These are phyloP conservation scores for Cordia subcordata DNA, from an alignment of 257 asterid species.

Conservation along the genomic window DNA sequence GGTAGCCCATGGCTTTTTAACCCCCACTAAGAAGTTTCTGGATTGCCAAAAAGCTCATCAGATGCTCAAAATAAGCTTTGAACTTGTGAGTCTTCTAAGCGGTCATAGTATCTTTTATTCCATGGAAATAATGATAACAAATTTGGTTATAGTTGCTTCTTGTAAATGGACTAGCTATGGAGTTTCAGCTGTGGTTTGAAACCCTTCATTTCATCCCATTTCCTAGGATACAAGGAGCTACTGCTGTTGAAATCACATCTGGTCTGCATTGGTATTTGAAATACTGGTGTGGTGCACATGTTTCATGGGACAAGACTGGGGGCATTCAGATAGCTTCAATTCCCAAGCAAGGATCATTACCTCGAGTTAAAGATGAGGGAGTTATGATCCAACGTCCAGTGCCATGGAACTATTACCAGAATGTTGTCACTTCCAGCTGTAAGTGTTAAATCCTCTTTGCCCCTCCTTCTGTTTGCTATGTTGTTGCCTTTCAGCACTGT, in stretches of 20 bases:
- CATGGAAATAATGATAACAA: background rate
- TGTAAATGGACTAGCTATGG: background rate
- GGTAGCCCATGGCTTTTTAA: no score
- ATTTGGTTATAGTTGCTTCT: no score
- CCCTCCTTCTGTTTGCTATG: no score
- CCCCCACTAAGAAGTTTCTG: no score
- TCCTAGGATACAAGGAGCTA: conserved; percentile 72
- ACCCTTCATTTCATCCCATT: background rate
- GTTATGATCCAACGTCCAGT: conserved; percentile 68
- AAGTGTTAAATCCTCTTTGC: conserved; percentile 20
- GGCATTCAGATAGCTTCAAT: conserved; percentile 78
- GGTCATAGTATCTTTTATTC: no score
- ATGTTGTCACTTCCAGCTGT: conserved; percentile 99
- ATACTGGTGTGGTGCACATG: conserved; percentile 87
- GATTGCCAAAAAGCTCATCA: no score
- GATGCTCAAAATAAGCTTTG: no score
- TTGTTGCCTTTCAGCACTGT: no score
- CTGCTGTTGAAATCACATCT: conserved; percentile 78
- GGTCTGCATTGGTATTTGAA: conserved; percentile 96
- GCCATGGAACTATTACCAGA: conserved; percentile 95
- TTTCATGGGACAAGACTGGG: conserved; percentile 98
- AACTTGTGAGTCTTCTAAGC: background rate
- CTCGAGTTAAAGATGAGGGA: conserved; percentile 54
- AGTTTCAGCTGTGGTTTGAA: background rate
- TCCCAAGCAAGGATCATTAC: conserved; percentile 80